phyloP scores from a whole-genome alignment of 352 stramenopile species.

The Phytophthora melonis region DNA sequence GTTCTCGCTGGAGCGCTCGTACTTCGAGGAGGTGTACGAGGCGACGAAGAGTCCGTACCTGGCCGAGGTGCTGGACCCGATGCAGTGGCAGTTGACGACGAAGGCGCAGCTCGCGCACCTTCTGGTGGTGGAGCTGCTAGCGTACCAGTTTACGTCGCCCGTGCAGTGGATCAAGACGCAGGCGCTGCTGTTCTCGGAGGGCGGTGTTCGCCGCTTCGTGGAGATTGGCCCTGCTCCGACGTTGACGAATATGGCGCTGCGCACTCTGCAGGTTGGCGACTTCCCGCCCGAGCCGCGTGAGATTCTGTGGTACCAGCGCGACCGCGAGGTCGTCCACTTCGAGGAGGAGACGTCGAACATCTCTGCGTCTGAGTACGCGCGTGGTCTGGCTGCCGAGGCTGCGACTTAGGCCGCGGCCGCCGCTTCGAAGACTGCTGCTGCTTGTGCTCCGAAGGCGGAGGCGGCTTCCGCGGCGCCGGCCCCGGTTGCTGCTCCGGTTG shows the following conservation, averaged over 20 bases:
- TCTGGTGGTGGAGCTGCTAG: conserved; percentile 87
- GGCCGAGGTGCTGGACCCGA: conserved; percentile 67
- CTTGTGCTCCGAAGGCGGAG: conserved; percentile 38
- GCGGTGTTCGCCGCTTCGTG: conserved; percentile 74
- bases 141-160: conserved; percentile 90
- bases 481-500: conserved; percentile 37
- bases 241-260: conserved; percentile 86
- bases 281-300: conserved; percentile 66
- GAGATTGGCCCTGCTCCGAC: conserved; percentile 87
- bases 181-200: conserved; percentile 70
- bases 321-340: conserved; percentile 85
- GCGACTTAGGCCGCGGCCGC: conserved; percentile 35
- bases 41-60: conserved; percentile 79
- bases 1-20: conserved; percentile 81
- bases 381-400: conserved; percentile 46
- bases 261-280: conserved; percentile 77
- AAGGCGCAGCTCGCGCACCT: conserved; percentile 74
- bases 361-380: conserved; percentile 74
- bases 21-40: conserved; percentile 79
- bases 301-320: conserved; percentile 88
- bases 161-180: conserved; percentile 93
- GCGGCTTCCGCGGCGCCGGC: conserved; percentile 43
- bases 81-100: conserved; percentile 77
- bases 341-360: conserved; percentile 70
- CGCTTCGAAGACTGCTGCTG: conserved; percentile 54